These are phyloP conservation scores for Cadophora malorum DNA, from an alignment of 2,329 filamentous ascomycete species.

Conservation along the genomic window DNA sequence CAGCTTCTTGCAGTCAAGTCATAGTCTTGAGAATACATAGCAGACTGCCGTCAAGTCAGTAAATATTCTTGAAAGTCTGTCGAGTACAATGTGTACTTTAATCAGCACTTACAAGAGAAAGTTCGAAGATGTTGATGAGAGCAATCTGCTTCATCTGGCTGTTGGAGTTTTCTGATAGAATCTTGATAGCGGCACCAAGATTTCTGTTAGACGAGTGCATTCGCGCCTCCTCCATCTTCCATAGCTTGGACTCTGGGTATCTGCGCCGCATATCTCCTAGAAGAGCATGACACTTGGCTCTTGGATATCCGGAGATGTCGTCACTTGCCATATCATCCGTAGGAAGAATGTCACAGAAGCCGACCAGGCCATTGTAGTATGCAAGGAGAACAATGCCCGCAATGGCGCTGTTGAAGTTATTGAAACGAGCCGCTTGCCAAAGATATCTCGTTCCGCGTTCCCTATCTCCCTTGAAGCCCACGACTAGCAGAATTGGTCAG, in stretches of 20 bases:
- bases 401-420: conserved; percentile 92
- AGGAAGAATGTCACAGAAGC: conserved; percentile 86
- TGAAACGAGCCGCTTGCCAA: conserved; percentile 86
- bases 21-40: conserved; percentile 83
- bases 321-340: conserved; percentile 59
- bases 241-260: conserved; percentile 84
- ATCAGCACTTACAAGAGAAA: conserved; percentile 58
- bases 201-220: conserved; percentile 72
- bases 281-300: conserved; percentile 68
- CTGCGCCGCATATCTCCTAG: conserved; percentile 75
- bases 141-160: conserved; percentile 88
- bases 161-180: conserved; percentile 64
- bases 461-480: conserved; percentile 90
- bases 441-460: conserved; percentile 83
- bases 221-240: conserved; percentile 87
- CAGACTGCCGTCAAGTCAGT: conserved; percentile 50
- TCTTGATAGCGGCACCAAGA: conserved; percentile 69
- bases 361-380: conserved; percentile 88
- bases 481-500: conserved; percentile 51
- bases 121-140: conserved; percentile 85
- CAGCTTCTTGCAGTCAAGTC: conserved; percentile 76
- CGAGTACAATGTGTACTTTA: too few species aligned
- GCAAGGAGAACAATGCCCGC: conserved; percentile 80
- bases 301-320: conserved; percentile 75
- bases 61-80: not conserved